A percentile compares a stretch with the other conserved stretches of the same genome.
Conservation (phyloP, 805 yeast species). For the Saccharomycopsis guyanensis region DNA sequence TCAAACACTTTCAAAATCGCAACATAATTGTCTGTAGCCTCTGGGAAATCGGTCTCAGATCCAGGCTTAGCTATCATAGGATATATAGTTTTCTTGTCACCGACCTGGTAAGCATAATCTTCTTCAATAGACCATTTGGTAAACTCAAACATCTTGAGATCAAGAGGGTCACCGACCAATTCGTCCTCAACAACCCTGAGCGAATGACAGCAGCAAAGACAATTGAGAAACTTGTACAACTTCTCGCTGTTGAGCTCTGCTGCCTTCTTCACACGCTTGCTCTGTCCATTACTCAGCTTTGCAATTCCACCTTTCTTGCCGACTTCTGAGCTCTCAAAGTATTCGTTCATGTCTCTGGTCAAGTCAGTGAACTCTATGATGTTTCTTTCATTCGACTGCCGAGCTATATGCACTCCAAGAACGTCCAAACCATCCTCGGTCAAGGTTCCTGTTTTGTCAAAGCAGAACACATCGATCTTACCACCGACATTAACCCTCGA, state of each 20-base stretch:
- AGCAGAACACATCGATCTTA: slow-evolving; percentile 79
- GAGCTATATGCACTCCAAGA: slow-evolving; percentile 47
- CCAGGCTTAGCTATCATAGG: slow-evolving; percentile 46
- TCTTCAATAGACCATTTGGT: slow-evolving; percentile 73
- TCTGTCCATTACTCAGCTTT: slow-evolving; percentile 23
- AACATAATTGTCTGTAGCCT: slow-evolving; percentile 26
- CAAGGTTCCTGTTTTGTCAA: slow-evolving; percentile 95
- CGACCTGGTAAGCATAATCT: slow-evolving; percentile 40
- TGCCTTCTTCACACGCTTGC: slow-evolving; percentile 1
- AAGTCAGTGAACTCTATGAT: slow-evolving; percentile 18
- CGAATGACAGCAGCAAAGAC: slow-evolving; percentile 71
- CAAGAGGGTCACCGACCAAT: slow-evolving; percentile 89
- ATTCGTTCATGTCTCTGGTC: slow-evolving; percentile 21
- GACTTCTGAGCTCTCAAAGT: slow-evolving; percentile 15
- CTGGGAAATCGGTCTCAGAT: slow-evolving; percentile 21
- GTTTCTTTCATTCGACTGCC: slow-evolving; percentile 14
- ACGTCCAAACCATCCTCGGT: slow-evolving; percentile 96
- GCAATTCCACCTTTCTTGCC: not conserved
- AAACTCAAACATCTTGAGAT: slow-evolving; percentile 87
- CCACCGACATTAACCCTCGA: slow-evolving; percentile 96
- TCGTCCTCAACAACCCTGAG: slow-evolving; percentile 71
- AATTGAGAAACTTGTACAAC: slow-evolving; percentile 30
- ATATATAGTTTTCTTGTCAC: slow-evolving; percentile 34
- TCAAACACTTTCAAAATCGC: slow-evolving; percentile 57
- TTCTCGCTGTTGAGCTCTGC: slow-evolving; percentile 13